Percentiles rank a stretch among this genome's conserved stretches.
Evolutionary conservation across 148 eudicot species (phyloP).

Genomic region (Arbutus unedo): DNA sequence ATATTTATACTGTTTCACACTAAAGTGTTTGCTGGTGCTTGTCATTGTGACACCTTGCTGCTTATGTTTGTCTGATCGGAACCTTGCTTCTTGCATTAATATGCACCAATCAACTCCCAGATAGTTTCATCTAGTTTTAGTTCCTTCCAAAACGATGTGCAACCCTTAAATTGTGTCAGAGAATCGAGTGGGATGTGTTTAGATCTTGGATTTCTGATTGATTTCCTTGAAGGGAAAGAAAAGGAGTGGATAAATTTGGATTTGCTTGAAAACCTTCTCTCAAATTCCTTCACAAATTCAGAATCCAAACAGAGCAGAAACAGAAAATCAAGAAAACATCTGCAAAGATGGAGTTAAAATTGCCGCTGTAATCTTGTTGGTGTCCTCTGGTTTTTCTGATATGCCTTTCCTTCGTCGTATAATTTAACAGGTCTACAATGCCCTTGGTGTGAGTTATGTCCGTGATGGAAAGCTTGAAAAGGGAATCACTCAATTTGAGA

Average conservation of each 20-base stretch:
- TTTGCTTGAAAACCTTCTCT: neutral
- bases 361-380: neutral
- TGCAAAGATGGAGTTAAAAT: neutral
- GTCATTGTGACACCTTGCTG: neutral
- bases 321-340: neutral
- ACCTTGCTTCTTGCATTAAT: neutral
- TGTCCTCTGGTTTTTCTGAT: neutral
- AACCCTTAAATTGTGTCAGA: no score
- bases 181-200: no score
- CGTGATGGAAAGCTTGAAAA: slow-evolving; percentile 81
- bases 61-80: neutral
- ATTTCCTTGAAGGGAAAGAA: no score
- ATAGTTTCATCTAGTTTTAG: neutral
- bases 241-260: neutral
- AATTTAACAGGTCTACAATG: slow-evolving; percentile 72
- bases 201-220: no score
- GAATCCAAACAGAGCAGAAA: neutral
- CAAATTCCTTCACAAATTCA: neutral
- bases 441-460: slow-evolving; percentile 79
- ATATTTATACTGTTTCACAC: neutral
- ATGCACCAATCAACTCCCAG: neutral
- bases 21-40: neutral
- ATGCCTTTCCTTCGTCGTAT: neutral
- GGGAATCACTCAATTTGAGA: slow-evolving; percentile 75
- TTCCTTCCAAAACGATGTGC: no score